Evolutionary conservation across 768 basidiomycete species (phyloP), one percentile per base, ranked within the genome.

Genomic region (Harrya chromipes): DNA sequence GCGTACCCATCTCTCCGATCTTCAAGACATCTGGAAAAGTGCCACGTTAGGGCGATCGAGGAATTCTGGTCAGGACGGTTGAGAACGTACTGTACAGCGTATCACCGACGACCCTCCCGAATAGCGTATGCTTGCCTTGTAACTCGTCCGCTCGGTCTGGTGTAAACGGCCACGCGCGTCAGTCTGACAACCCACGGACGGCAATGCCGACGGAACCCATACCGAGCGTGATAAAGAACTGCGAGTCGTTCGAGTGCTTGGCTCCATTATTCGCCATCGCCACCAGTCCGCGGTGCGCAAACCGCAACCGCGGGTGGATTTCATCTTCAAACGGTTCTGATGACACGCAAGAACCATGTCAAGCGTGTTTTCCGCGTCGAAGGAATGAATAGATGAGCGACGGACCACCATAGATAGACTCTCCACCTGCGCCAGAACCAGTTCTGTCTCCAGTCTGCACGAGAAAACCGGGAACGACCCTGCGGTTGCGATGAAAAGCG

Each of bases 141-240:
- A 99, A 72, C 66, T 94, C 94, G 48, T 95, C 92, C 5, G 94
- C 90, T 24, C 89, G 79, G 64, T 95, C 92, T 92, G 49, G 17
- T 35, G 29, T 13, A 41, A 29, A 47, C 34, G 8, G 46, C 33
- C 29, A 24, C 47, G 4, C 21, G 10, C 17, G 35, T 53, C 45
- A 43, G 40, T 27, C 27, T 6, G n/a, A n/a, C n/a, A n/a, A n/a
- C n/a, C n/a, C 3, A 11, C 8, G 11, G 20, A 19, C 1, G 13
- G 19, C 4, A 11, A 13, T 35, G 10, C 17, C n/a, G 34, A 36
- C 8, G 27, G 36, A 17, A 47, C 16, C 55, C 66, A 19, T 34
- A 91, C 93, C 88, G 0, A 98, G 82, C 0, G 97, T 98, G 43
- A 98, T 85, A 64, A 97, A 87, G 70, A 93, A 98, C 66, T 98